Conservation (phyloP, 805 yeast species). For the Metschnikowia vanudenii region DNA sequence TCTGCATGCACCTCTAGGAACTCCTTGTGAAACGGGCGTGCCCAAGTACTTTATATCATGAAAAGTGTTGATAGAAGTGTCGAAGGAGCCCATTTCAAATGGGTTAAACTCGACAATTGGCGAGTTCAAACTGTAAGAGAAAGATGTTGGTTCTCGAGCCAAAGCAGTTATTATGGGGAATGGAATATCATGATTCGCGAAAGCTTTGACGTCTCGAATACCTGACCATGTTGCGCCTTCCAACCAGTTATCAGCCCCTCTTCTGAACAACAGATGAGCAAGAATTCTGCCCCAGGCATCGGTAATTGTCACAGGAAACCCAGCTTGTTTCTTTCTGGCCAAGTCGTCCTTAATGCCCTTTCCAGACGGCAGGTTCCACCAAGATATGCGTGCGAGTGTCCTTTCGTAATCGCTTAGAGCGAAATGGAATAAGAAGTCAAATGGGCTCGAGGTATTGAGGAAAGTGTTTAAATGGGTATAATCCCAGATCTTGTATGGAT, state of each 20-base stretch:
- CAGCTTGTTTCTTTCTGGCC: slow-evolving; percentile 49
- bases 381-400: slow-evolving; percentile 30
- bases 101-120: slow-evolving; percentile 43
- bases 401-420: slow-evolving; percentile 24
- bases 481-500: slow-evolving; percentile 37
- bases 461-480: slow-evolving; percentile 29
- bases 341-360: slow-evolving; percentile 53
- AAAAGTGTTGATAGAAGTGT: slow-evolving; percentile 37
- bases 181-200: slow-evolving; percentile 40
- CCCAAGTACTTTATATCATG: slow-evolving; percentile 40
- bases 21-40: slow-evolving; percentile 33
- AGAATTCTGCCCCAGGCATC: slow-evolving; percentile 81
- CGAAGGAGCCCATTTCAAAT: slow-evolving; percentile 43
- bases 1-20: slow-evolving; percentile 28
- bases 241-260: slow-evolving; percentile 27
- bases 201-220: slow-evolving; percentile 26
- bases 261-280: slow-evolving; percentile 59
- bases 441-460: slow-evolving; percentile 22
- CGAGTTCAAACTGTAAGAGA: slow-evolving; percentile 33
- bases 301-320: slow-evolving; percentile 63
- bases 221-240: slow-evolving; percentile 34
- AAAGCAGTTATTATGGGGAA: slow-evolving; percentile 38
- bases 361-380: slow-evolving; percentile 36
- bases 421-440: slow-evolving; percentile 21
- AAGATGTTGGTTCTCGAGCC: slow-evolving; percentile 35